These are phyloP conservation scores for Sporothrix dimorphospora DNA, from an alignment of 2,329 filamentous ascomycete genomes.

Conservation along the genomic window DNA sequence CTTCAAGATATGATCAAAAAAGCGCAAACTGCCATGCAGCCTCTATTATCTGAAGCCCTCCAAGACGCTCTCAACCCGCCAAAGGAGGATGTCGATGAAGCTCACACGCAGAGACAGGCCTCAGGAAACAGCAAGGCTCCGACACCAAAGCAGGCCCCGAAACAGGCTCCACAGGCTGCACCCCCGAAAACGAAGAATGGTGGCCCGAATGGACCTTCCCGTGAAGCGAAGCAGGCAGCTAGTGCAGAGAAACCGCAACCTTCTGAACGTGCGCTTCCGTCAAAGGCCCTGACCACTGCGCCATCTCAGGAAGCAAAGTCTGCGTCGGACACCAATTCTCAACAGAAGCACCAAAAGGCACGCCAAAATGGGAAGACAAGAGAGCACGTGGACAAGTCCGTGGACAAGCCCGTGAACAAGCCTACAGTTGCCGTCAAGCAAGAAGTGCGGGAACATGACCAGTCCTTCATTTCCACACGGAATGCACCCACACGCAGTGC, in stretches of 20 bases:
- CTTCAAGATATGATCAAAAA: conserved; percentile 40
- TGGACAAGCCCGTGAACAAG: background rate
- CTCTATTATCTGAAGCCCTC: conserved; percentile 46
- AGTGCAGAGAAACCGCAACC: background rate
- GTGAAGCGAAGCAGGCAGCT: too few relatives aligned
- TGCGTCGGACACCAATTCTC: background rate
- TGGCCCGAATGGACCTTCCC: too few relatives aligned
- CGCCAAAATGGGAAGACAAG: background rate
- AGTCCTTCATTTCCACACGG: background rate
- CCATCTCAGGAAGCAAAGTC: background rate
- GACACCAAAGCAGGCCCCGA: background rate
- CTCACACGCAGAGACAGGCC: background rate
- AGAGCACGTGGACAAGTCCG: background rate
- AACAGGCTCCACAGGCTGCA: background rate
- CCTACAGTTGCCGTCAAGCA: background rate
- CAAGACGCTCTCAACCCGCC: conserved; percentile 39
- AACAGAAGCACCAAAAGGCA: background rate
- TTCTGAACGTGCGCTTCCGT: background rate
- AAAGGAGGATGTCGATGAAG: background rate
- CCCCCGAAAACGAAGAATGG: background rate
- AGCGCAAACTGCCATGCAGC: conserved; percentile 37
- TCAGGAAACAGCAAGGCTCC: background rate
- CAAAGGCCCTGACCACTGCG: background rate
- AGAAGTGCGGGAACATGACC: background rate
- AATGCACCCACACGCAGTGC: background rate